These are phyloP conservation scores for Scenedesmus sp. DNA, from an alignment of 163 green algal genomes.

Conservation along the genomic window DNA sequence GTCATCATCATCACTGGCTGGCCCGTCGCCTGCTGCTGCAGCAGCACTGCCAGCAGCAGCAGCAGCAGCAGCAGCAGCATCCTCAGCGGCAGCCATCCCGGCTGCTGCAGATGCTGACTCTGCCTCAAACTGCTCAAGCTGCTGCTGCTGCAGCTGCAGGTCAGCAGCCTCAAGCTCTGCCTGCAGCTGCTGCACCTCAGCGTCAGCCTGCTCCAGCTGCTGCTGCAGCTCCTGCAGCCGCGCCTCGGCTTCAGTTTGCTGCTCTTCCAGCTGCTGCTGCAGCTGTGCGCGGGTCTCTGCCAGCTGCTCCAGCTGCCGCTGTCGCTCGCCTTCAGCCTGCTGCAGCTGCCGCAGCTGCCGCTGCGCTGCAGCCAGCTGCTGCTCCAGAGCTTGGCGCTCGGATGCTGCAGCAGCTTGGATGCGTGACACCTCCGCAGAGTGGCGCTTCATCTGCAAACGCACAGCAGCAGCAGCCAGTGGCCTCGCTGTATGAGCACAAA, in stretches of 20 bases:
- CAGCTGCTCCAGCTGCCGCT: slow-evolving; percentile 38
- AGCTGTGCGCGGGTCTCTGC: neutral
- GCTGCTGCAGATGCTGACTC: slow-evolving; percentile 18
- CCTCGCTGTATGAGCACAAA: too few species aligned
- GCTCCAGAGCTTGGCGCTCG: slow-evolving; percentile 11
- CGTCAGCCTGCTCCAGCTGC: slow-evolving; percentile 2
- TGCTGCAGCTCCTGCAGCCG: slow-evolving; percentile 32
- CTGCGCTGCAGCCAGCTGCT: slow-evolving; percentile 32
- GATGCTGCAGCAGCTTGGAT: slow-evolving; percentile 26
- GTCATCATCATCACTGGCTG: neutral
- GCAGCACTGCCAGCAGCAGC: slow-evolving; percentile 8
- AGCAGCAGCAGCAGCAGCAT: slow-evolving; percentile 34
- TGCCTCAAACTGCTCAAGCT: neutral
- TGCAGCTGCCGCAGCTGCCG: neutral
- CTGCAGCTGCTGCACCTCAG: neutral
- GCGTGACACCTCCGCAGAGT: slow-evolving; percentile 30
- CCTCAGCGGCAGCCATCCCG: neutral
- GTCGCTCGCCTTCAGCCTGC: neutral
- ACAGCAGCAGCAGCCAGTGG: neutral
- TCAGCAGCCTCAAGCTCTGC: neutral
- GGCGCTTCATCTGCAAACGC: neutral
- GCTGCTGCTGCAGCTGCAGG: slow-evolving; percentile 15
- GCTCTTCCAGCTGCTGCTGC: slow-evolving; percentile 38
- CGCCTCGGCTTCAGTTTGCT: slow-evolving; percentile 5
- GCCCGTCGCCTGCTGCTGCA: neutral